phyloP scores from a whole-genome alignment of 805 yeast genomes.

The Starmerella asiatica region DNA sequence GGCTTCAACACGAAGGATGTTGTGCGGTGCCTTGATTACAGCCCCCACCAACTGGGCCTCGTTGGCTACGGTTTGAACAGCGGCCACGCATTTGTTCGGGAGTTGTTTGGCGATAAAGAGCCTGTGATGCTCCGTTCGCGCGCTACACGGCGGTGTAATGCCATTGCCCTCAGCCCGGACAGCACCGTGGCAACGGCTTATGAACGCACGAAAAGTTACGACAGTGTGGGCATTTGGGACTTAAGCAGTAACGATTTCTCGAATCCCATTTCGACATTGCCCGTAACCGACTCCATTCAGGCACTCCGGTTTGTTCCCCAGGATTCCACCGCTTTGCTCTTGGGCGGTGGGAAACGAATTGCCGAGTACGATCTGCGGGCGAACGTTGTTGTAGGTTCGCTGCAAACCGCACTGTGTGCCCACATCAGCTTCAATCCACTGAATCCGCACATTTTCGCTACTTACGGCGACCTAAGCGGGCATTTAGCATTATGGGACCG shows the following conservation, averaged over 20 bases:
- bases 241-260: slow-evolving; percentile 26
- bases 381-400: slow-evolving; percentile 32
- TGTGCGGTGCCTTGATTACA: slow-evolving; percentile 40
- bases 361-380: slow-evolving; percentile 54
- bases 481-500: slow-evolving; percentile 52
- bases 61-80: slow-evolving; percentile 45
- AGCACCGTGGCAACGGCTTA: slow-evolving; percentile 64
- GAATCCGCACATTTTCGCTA: slow-evolving; percentile 52
- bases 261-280: slow-evolving; percentile 31
- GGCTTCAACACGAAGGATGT: slow-evolving; percentile 23
- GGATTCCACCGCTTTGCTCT: slow-evolving; percentile 40
- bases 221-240: slow-evolving; percentile 70
- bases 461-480: slow-evolving; percentile 64
- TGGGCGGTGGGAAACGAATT: slow-evolving; percentile 63
- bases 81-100: slow-evolving; percentile 10
- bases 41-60: slow-evolving; percentile 24
- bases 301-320: slow-evolving; percentile 56
- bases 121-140: slow-evolving; percentile 31
- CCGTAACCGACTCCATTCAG: slow-evolving; percentile 62
- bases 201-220: slow-evolving; percentile 65
- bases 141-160: slow-evolving; percentile 61
- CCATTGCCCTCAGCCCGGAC: slow-evolving; percentile 51
- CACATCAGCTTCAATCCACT: slow-evolving; percentile 59
- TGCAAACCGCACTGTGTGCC: slow-evolving; percentile 59
- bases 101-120: slow-evolving; percentile 20